Evolutionary conservation across 23 red algal species (phyloP).

Genomic region (Chondrus crispus): DNA sequence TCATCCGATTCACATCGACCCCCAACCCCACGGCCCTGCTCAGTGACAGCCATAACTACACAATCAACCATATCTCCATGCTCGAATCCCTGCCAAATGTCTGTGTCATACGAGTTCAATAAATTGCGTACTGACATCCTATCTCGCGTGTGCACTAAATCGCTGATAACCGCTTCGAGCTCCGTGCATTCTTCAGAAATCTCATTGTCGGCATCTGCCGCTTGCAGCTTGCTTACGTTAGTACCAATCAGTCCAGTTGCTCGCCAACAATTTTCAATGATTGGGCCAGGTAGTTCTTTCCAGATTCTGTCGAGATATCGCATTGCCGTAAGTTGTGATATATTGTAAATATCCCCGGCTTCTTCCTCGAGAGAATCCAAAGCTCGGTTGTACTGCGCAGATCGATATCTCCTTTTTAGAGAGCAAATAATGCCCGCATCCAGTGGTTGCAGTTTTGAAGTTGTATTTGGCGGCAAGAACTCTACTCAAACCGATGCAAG

Average conservation of each 20-base stretch:
- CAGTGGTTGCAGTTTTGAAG: not conserved
- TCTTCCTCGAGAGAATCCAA: not conserved
- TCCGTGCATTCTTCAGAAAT: not conserved
- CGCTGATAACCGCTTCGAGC: too few relatives aligned
- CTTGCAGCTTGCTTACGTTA: not conserved
- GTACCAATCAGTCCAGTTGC: not conserved
- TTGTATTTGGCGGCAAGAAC: conserved; percentile 10
- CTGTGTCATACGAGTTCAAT: not conserved
- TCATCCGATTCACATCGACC: too few relatives aligned
- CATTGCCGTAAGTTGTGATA: not conserved
- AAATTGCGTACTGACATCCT: not conserved
- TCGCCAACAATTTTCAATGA: not conserved
- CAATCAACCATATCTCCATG: too few relatives aligned
- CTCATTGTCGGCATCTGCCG: not conserved
- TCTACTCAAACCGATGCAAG: not conserved
- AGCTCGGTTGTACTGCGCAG: not conserved
- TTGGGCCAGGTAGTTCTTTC: not conserved
- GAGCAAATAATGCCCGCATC: not conserved
- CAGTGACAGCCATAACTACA: too few relatives aligned
- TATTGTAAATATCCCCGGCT: conserved; percentile 3
- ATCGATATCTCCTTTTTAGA: not conserved
- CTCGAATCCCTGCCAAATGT: too few relatives aligned
- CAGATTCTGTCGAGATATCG: not conserved
- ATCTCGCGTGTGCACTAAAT: not conserved
- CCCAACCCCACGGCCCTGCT: too few relatives aligned